Percentiles rank a stretch among this genome's conserved stretches.
Evolutionary conservation across 805 yeast genomes (phyloP).

Genomic region (Pichia thaimueangensis): DNA sequence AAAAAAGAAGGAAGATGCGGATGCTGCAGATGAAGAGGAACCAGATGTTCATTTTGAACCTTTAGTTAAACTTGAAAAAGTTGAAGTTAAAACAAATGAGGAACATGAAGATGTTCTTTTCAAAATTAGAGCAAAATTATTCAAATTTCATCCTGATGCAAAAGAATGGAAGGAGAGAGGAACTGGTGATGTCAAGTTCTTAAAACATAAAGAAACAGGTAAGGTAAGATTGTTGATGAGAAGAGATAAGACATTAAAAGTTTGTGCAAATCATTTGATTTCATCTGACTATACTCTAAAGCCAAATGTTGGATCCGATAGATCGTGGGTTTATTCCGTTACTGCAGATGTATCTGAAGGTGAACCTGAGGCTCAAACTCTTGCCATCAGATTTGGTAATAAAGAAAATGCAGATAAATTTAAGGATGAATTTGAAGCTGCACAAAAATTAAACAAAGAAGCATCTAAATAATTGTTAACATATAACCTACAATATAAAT

Average conservation of each 20-base stretch:
- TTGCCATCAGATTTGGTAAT: conserved; percentile 91
- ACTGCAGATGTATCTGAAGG: conserved; percentile 96
- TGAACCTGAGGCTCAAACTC: conserved; percentile 89
- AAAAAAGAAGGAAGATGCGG: conserved; percentile 33
- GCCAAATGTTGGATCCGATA: conserved; percentile 93
- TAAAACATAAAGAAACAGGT: conserved; percentile 75
- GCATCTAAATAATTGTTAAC: too few species aligned
- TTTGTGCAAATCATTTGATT: conserved; percentile 94
- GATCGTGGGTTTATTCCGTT: conserved; percentile 96
- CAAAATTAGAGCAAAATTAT: conserved; percentile 92
- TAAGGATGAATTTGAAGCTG: conserved; percentile 85
- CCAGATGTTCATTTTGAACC: conserved; percentile 95
- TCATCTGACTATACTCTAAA: conserved; percentile 75
- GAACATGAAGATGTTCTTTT: conserved; percentile 77
- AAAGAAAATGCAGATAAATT: conserved; percentile 93
- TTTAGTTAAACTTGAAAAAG: conserved; percentile 87
- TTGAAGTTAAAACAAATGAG: conserved; percentile 93
- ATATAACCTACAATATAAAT: too few species aligned
- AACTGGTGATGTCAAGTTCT: conserved; percentile 94
- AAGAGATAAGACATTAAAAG: conserved; percentile 96
- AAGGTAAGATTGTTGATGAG: conserved; percentile 95
- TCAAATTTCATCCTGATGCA: conserved; percentile 72
- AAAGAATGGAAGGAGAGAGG: conserved; percentile 99
- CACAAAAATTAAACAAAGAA: conserved; percentile 60
- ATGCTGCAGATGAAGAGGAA: conserved; percentile 59